Conservation (phyloP, 1,284 basidiomycete species). For the Filobasidium uniguttulatum region DNA sequence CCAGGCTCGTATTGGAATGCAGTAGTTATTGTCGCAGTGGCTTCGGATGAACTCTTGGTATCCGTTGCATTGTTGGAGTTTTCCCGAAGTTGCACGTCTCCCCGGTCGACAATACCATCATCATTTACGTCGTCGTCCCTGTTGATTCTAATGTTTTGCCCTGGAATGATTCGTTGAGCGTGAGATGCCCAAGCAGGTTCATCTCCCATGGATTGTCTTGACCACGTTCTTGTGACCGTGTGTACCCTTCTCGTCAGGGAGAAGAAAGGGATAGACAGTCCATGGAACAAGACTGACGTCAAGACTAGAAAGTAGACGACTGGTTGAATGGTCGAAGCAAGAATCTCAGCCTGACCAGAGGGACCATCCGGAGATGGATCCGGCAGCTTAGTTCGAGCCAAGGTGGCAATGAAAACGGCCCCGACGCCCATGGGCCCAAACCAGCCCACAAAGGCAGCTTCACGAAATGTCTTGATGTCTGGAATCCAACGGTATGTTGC, state of each 20-base stretch:
- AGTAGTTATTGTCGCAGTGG: too few relatives aligned
- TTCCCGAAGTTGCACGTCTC: slow-evolving; percentile 6
- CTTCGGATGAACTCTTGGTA: slow-evolving; percentile 18
- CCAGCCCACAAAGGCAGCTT: slow-evolving; percentile 70
- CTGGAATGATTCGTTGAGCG: slow-evolving; percentile 49
- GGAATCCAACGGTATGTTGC: slow-evolving; percentile 77
- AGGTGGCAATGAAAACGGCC: slow-evolving; percentile 81
- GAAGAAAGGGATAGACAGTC: slow-evolving; percentile 84
- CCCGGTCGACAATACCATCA: slow-evolving; percentile 16
- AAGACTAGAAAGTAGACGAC: slow-evolving; percentile 85
- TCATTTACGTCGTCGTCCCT: slow-evolving; percentile 44
- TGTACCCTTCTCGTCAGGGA: slow-evolving; percentile 78
- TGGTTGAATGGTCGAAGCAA: slow-evolving; percentile 67
- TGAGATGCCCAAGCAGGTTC: slow-evolving; percentile 64
- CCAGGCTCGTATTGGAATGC: slow-evolving; percentile 17
- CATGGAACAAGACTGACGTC: slow-evolving; percentile 68
- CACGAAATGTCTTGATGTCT: slow-evolving; percentile 75
- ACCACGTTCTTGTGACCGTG: slow-evolving; percentile 75
- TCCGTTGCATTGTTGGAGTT: slow-evolving; percentile 3
- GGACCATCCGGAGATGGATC: slow-evolving; percentile 39
- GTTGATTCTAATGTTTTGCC: slow-evolving; percentile 68
- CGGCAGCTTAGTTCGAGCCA: slow-evolving; percentile 59
- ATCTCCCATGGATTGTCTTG: slow-evolving; percentile 45
- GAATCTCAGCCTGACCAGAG: slow-evolving; percentile 46
- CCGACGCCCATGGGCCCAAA: slow-evolving; percentile 72